Evolutionary conservation across 306 rosid genomes (phyloP).

Genomic region (Cajanus cajan): DNA sequence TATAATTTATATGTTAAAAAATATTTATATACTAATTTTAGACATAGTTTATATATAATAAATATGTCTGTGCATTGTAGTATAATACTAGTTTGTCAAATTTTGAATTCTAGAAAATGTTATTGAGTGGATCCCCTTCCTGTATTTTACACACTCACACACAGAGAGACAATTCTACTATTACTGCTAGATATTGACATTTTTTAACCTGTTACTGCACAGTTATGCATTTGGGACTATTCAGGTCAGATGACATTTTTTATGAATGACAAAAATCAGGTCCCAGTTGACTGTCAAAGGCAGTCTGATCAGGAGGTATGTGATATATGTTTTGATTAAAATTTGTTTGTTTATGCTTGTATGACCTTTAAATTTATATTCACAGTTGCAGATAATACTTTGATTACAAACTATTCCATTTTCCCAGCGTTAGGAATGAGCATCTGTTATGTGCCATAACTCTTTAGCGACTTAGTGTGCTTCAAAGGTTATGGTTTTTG

Average conservation of each 20-base stretch:
- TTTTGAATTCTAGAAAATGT: neutral
- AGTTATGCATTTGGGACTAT: slow-evolving; percentile 92
- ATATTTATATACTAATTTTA: too few relatives aligned
- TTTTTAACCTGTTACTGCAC: slow-evolving; percentile 42
- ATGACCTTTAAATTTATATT: slow-evolving; percentile 1
- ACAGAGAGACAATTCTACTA: neutral
- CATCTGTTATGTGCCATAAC: slow-evolving; percentile 13
- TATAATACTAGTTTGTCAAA: too few relatives aligned
- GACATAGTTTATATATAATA: too few relatives aligned
- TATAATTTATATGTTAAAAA: too few relatives aligned
- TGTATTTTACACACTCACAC: neutral
- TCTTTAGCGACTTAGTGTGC: slow-evolving; percentile 7
- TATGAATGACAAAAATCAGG: slow-evolving; percentile 45
- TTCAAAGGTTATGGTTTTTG: slow-evolving; percentile 10
- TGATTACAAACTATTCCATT: slow-evolving; percentile 2
- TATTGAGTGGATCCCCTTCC: neutral
- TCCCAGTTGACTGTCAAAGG: slow-evolving; percentile 55
- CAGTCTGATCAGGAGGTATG: slow-evolving; percentile 82
- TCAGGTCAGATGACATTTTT: slow-evolving; percentile 73
- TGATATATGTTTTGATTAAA: neutral
- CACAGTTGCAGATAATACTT: neutral
- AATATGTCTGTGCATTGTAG: too few relatives aligned
- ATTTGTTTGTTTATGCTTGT: slow-evolving; percentile 7
- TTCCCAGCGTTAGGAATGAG: slow-evolving; percentile 8
- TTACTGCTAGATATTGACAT: slow-evolving; percentile 33